These are phyloP conservation scores for Erigeron canadensis DNA, from an alignment of 129 eudicot genomes.

Conservation along the genomic window DNA sequence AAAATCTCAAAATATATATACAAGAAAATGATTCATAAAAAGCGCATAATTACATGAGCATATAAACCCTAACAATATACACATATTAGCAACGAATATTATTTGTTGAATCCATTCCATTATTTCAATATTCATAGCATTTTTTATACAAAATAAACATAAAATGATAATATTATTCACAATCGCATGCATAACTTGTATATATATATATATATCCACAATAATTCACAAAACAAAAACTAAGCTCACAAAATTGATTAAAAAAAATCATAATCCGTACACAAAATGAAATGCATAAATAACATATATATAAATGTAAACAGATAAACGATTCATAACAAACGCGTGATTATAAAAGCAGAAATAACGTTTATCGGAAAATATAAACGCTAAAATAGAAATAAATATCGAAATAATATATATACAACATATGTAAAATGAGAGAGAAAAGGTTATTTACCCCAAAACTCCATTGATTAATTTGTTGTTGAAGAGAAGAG, in stretches of 20 bases:
- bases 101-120: too few species aligned
- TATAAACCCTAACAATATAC: not conserved
- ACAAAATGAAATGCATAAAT: not conserved
- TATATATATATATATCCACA: not conserved
- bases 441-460: slow-evolving; percentile 27
- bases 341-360: not conserved
- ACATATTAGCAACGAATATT: too few species aligned
- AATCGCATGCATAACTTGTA: not conserved
- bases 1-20: not conserved
- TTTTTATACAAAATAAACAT: too few species aligned
- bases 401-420: not conserved
- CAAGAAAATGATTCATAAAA: not conserved
- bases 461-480: slow-evolving; percentile 75
- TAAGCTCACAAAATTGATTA: not conserved
- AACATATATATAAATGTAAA: not conserved
- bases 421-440: not conserved
- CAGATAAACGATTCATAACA: not conserved
- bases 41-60: not conserved
- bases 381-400: not conserved
- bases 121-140: too few species aligned
- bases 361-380: not conserved
- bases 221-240: not conserved
- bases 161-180: not conserved
- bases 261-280: not conserved
- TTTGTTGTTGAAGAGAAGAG: not conserved